Base-by-base conservation (phyloP, 495 filamentous ascomycete species). In the Achaetomiella virescens region DNA sequence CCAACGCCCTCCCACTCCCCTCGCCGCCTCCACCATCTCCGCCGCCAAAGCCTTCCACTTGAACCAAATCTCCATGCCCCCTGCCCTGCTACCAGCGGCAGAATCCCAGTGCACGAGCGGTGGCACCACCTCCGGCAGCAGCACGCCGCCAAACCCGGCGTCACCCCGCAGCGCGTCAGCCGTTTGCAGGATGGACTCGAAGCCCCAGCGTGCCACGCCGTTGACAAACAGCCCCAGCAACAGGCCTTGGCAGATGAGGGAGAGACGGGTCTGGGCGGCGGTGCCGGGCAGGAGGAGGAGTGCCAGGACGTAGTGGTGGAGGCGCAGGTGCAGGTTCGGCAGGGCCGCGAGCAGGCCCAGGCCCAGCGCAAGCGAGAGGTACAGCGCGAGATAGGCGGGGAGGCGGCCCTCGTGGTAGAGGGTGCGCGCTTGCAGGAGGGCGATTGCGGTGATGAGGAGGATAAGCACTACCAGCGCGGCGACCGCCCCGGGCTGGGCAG, bases 281-380 rank as follows among this genome's bases (percentile, higher is more conserved):
- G 92, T 96, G 0, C 90, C 92, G 0, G 89, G 90, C 15, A 96
- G 80, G 0, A 98, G 79, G 0, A 82, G 64, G 3, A 97, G 74
- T 17, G 87, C 91, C 8, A 98, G 78, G 61, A 97, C 87, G 61
- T 98, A 97, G 66, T 98, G 93, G 63, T 97, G 95, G 54, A 97
- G 91, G 11, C 93, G 81, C 46, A 98, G 80, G 45, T 81, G 86
- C n/a, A 95, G 83, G n/a, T 81, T 81, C 0, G 93, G 91, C 11
- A 96, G 71, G 0, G 82, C 77, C 0, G 91, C 75, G 40, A 88
- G 77, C 53, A 89, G 70, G 43, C 88, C 48, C 17, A 89, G 78
- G 0, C 74, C 70, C 0, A 72, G 63, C 48, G 85, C 77, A 25
- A 87, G 75, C 10, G 80, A 59, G 3, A 63, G 66, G 64, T 97